phyloP scores from a whole-genome alignment of 139 green algal genomes.

The Chlorella sp. region DNA sequence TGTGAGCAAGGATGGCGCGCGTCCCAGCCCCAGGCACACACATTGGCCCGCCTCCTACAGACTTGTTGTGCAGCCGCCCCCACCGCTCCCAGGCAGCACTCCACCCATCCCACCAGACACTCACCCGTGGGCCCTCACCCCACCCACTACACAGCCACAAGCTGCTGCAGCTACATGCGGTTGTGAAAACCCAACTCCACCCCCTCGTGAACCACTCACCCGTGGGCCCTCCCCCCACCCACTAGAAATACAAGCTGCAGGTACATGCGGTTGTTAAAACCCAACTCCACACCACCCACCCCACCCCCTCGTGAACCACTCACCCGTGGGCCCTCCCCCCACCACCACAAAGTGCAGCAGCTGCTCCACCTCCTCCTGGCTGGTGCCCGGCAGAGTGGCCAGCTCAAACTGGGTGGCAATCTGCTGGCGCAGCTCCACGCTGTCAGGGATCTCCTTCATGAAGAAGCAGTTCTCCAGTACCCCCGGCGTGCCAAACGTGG shows the following conservation, averaged over 20 bases:
- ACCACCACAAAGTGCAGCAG: constrained; percentile 86
- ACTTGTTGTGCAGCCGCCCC: too few relatives aligned
- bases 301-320: neutral
- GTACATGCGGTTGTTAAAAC: too few relatives aligned
- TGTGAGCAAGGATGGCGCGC: too few relatives aligned
- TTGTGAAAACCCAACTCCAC: too few relatives aligned
- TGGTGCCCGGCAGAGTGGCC: constrained; percentile 73
- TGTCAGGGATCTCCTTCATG: constrained; percentile 83
- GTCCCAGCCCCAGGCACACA: too few relatives aligned
- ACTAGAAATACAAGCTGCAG: constrained; percentile 85
- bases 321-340: constrained; percentile 80
- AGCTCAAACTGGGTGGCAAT: constrained; percentile 77
- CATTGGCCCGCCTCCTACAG: too few relatives aligned
- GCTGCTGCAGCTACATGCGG: too few relatives aligned
- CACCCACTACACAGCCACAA: constrained; percentile 84
- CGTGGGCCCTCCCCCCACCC: constrained; percentile 88
- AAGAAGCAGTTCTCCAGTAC: constrained; percentile 84
- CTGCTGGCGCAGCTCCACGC: constrained; percentile 54
- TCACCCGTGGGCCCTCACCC: constrained; percentile 80
- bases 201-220: constrained; percentile 3
- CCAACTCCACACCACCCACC: neutral
- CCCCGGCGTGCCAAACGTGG: constrained; percentile 80
- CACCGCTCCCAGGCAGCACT: neutral
- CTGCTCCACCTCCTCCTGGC: constrained; percentile 52
- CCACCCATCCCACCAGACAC: neutral